These are phyloP conservation scores for Apium graveolens DNA, from an alignment of 129 eudicot genomes.

Conservation along the genomic window DNA sequence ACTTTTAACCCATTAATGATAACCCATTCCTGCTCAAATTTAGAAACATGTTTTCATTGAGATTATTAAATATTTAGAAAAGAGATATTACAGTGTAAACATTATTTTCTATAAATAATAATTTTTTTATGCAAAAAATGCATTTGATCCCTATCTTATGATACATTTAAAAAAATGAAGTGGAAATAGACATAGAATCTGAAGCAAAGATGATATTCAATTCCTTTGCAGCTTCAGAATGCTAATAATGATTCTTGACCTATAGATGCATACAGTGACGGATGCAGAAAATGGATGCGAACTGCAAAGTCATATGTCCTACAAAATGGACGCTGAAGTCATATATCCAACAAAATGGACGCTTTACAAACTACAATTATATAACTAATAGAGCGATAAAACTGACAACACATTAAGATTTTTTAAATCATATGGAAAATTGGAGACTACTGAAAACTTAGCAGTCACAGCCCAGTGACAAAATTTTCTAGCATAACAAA, in stretches of 20 bases:
- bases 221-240: not conserved
- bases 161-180: not conserved
- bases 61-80: not conserved
- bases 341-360: not conserved
- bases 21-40: slow-evolving; percentile 67
- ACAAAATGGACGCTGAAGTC: too few relatives aligned
- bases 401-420: not conserved
- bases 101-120: not conserved
- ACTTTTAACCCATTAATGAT: slow-evolving; percentile 57
- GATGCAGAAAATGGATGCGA: too few relatives aligned
- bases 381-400: not conserved
- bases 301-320: too few relatives aligned
- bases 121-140: too few relatives aligned
- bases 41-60: not conserved
- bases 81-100: not conserved
- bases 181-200: not conserved
- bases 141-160: not conserved
- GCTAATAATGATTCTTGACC: not conserved
- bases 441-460: not conserved
- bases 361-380: not conserved
- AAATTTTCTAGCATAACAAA: not conserved
- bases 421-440: not conserved
- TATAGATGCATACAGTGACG: not conserved
- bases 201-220: too few relatives aligned
- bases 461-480: not conserved